A percentile compares a stretch with the other conserved stretches of the same genome.
These are phyloP conservation scores for Podospora didyma DNA, from an alignment of 495 filamentous ascomycete genomes.

Conservation along the genomic window DNA sequence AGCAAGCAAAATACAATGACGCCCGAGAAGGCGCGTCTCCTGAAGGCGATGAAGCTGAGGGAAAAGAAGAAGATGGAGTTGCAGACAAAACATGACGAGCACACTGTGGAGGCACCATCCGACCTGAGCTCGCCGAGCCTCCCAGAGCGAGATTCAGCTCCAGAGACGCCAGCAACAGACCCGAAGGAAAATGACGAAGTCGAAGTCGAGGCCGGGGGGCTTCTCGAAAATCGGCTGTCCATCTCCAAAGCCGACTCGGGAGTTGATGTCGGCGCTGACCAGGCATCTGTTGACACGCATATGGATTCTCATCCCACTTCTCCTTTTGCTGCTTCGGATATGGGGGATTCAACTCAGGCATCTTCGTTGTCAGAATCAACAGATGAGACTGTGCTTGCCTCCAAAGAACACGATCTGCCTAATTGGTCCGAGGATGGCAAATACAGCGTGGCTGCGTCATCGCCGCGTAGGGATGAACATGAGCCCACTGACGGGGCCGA, in stretches of 20 bases:
- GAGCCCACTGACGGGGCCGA: not conserved
- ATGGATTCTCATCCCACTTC: slow-evolving; percentile 50
- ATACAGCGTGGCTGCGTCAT: not conserved
- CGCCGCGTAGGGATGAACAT: not conserved
- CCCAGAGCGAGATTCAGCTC: slow-evolving; percentile 7
- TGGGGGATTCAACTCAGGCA: slow-evolving; percentile 49
- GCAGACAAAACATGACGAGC: slow-evolving; percentile 12
- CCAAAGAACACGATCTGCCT: slow-evolving; percentile 12
- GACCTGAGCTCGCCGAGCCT: slow-evolving; percentile 11
- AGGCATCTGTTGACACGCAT: slow-evolving; percentile 28
- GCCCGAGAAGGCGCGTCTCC: slow-evolving; percentile 82
- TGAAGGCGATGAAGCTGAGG: slow-evolving; percentile 89
- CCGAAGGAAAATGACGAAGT: not conserved
- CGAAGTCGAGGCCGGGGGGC: slow-evolving; percentile 1
- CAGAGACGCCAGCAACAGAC: not conserved
- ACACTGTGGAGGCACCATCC: slow-evolving; percentile 12
- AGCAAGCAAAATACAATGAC: slow-evolving; percentile 60
- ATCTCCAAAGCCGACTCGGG: slow-evolving; percentile 37
- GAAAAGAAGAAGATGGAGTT: slow-evolving; percentile 61
- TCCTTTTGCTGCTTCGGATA: slow-evolving; percentile 43
- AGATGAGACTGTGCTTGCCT: slow-evolving; percentile 44
- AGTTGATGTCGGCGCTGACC: slow-evolving; percentile 35
- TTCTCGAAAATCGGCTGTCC: slow-evolving; percentile 17
- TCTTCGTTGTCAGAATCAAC: slow-evolving; percentile 54
- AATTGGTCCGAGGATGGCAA: not conserved